Evolutionary conservation across 257 asterid genomes (phyloP).

Genomic region (Avicennia marina): DNA sequence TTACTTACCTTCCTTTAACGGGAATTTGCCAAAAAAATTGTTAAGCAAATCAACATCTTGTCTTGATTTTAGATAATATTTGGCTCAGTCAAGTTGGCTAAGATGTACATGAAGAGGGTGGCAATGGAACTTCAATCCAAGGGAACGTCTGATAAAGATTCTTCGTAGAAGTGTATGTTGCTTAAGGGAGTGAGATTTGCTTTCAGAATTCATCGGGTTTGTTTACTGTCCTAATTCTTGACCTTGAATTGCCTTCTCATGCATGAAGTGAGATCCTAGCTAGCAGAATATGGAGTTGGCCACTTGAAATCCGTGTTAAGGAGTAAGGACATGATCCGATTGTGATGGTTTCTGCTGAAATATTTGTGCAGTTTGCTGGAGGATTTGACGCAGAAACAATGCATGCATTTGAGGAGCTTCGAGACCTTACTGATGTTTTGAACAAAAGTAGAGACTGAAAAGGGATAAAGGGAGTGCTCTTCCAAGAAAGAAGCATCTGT

Average conservation of each 20-base stretch:
- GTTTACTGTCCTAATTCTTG: too few relatives aligned
- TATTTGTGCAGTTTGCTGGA: conserved; percentile 83
- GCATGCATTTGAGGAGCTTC: conserved; percentile 92
- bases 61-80: conserved; percentile 59
- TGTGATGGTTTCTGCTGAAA: background rate
- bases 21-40: too few relatives aligned
- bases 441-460: conserved; percentile 44
- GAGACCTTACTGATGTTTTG: conserved; percentile 68
- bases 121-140: conserved; percentile 77
- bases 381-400: conserved; percentile 94
- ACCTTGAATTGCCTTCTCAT: too few relatives aligned
- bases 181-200: conserved; percentile 96
- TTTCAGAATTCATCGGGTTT: conserved; percentile 91
- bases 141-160: conserved; percentile 72
- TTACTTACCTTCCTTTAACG: too few relatives aligned
- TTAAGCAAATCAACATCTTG: background rate
- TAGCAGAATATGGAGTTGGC: too few relatives aligned
- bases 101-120: conserved; percentile 84
- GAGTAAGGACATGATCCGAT: background rate
- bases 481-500: too few relatives aligned
- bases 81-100: conserved; percentile 78
- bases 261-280: too few relatives aligned
- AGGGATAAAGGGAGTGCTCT: too few relatives aligned
- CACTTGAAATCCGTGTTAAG: background rate
- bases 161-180: conserved; percentile 80